phyloP scores from a whole-genome alignment of 805 yeast species.

The Ogataea sp. region DNA sequence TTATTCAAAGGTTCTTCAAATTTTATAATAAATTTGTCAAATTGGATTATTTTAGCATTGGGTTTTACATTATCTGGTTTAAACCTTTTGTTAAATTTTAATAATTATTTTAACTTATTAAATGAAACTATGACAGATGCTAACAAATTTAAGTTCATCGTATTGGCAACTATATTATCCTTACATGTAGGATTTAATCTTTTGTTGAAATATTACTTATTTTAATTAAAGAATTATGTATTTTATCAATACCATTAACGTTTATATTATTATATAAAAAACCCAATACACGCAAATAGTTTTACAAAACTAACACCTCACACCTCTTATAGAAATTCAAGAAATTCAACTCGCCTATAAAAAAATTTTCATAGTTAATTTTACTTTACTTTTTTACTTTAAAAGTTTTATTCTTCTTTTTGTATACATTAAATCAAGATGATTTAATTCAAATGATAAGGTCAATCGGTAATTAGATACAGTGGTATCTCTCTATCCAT shows the following conservation, averaged over 20 bases:
- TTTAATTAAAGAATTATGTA: no score
- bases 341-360: neutral
- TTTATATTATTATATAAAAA: neutral
- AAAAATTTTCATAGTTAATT: neutral
- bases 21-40: conserved; percentile 27
- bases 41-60: conserved; percentile 53
- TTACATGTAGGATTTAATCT: neutral
- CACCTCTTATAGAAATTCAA: neutral
- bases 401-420: no score
- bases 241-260: no score
- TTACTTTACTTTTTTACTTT: no score
- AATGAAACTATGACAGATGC: no score
- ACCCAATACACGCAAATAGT: no score
- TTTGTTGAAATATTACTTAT: neutral
- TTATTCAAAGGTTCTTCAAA: conserved; percentile 30
- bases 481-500: no score
- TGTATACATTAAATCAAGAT: no score
- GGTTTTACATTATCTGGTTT: conserved; percentile 61
- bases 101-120: conserved; percentile 32
- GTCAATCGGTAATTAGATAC: no score
- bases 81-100: conserved; percentile 36
- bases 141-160: neutral
- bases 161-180: neutral
- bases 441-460: no score
- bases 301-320: no score